Percentiles rank a stretch among this genome's conserved stretches.
phyloP scores from a whole-genome alignment of 2,329 filamentous ascomycete species.

The Paradendryphiella salina region DNA sequence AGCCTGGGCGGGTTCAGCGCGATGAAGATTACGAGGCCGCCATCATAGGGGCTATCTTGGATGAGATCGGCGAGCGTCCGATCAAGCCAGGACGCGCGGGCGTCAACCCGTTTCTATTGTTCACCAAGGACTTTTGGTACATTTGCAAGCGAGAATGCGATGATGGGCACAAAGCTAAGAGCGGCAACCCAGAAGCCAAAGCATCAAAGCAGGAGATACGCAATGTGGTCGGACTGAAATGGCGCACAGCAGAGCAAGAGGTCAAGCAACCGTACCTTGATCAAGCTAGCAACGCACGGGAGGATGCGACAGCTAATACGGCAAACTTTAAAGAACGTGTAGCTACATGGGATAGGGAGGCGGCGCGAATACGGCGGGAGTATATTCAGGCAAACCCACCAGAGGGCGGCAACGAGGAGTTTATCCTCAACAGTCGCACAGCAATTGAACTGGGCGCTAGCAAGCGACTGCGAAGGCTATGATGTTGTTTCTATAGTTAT shows the following conservation, averaged over 20 bases:
- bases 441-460: constrained; percentile 45
- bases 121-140: constrained; percentile 74
- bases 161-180: constrained; percentile 65
- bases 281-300: constrained; percentile 71
- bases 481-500: constrained; percentile 3
- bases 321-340: constrained; percentile 64
- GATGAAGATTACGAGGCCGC: constrained; percentile 59
- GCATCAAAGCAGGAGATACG: constrained; percentile 73
- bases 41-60: constrained; percentile 60
- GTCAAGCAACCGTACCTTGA: constrained; percentile 78
- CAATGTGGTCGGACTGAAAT: constrained; percentile 83
- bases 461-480: constrained; percentile 41
- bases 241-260: constrained; percentile 74
- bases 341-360: constrained; percentile 72
- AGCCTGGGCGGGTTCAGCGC: constrained; percentile 31
- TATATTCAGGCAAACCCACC: constrained; percentile 47
- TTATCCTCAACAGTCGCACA: constrained; percentile 42
- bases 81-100: constrained; percentile 71
- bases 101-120: constrained; percentile 86
- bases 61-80: constrained; percentile 73
- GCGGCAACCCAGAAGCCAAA: constrained; percentile 69
- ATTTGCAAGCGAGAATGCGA: constrained; percentile 67
- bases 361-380: constrained; percentile 53
- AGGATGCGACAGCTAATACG: constrained; percentile 62
- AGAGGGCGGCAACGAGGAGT: constrained; percentile 34